Conservation (phyloP, 495 filamentous ascomycete genomes). For the Parachaetomium inaequale region DNA sequence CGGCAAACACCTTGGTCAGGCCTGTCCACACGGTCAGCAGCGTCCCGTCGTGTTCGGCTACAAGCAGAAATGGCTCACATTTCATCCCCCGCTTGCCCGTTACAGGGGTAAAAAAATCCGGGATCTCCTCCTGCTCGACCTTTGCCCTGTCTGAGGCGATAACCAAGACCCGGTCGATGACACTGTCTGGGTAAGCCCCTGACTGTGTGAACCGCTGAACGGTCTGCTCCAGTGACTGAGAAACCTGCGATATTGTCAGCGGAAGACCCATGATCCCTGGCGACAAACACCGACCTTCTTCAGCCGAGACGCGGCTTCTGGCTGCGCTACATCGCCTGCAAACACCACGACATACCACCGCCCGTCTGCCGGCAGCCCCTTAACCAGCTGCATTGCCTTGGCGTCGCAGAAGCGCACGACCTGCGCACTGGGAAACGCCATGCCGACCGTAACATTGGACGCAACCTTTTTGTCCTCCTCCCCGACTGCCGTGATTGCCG, state of each 20-base stretch:
- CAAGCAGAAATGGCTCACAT: constrained; percentile 39
- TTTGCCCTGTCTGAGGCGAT: constrained; percentile 50
- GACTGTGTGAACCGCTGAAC: constrained; percentile 46
- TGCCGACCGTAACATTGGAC: constrained; percentile 49
- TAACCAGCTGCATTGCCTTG: constrained; percentile 51
- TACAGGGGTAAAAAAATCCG: constrained; percentile 55
- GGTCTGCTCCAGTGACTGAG: constrained; percentile 32
- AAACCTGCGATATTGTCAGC: constrained; percentile 26
- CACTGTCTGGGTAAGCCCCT: constrained; percentile 48
- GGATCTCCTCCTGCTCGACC: constrained; percentile 58
- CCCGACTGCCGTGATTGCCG: constrained; percentile 41
- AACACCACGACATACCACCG: constrained; percentile 62
- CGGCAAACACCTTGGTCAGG: constrained; percentile 60
- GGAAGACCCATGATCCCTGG: neutral
- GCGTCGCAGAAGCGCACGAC: constrained; percentile 58
- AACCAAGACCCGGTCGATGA: constrained; percentile 60
- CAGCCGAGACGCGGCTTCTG: constrained; percentile 33
- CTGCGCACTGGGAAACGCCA: constrained; percentile 54
- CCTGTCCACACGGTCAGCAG: constrained; percentile 34
- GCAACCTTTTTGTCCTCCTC: constrained; percentile 35
- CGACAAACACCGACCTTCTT: constrained; percentile 39
- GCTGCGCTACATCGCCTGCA: constrained; percentile 46
- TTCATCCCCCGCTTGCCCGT: constrained; percentile 58
- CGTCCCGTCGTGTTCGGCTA: neutral
- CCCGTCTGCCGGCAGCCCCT: constrained; percentile 51